These are phyloP conservation scores for Aspergillus egyptiacus DNA, from an alignment of 495 filamentous ascomycete genomes.

Conservation along the genomic window DNA sequence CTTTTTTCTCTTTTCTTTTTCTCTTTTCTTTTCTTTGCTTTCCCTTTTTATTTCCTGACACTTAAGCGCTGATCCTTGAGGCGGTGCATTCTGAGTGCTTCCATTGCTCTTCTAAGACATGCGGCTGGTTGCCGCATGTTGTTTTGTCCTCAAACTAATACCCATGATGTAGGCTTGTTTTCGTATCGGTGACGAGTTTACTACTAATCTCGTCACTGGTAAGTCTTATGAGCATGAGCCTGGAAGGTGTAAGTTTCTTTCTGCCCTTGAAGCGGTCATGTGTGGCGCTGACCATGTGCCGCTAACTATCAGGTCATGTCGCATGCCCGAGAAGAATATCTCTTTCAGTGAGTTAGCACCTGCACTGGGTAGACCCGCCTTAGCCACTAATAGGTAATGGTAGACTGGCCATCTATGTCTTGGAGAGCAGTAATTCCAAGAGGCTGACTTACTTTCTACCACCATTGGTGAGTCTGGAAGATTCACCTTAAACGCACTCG, in stretches of 20 bases:
- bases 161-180: slow-evolving; percentile 50
- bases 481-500: slow-evolving; percentile 3
- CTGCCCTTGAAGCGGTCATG: slow-evolving; percentile 9
- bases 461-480: slow-evolving; percentile 41
- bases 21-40: slow-evolving; percentile 2
- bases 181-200: slow-evolving; percentile 82
- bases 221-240: slow-evolving; percentile 83
- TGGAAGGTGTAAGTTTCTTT: slow-evolving; percentile 65
- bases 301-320: slow-evolving; percentile 48
- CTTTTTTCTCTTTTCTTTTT: neutral
- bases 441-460: slow-evolving; percentile 77
- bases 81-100: neutral
- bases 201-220: slow-evolving; percentile 88
- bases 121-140: neutral
- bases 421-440: slow-evolving; percentile 69
- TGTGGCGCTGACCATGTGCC: slow-evolving; percentile 9
- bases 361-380: neutral
- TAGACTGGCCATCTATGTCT: slow-evolving; percentile 61
- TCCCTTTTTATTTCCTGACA: neutral
- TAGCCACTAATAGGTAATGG: slow-evolving; percentile 13
- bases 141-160: slow-evolving; percentile 14
- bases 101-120: neutral
- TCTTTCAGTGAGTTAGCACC: slow-evolving; percentile 61
- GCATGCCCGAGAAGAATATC: slow-evolving; percentile 67
- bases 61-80: neutral